Percentiles rank a stretch among this genome's conserved stretches.
Evolutionary conservation across 2,329 filamentous ascomycete species (phyloP).

Genomic region (Corinectria fuckeliana): DNA sequence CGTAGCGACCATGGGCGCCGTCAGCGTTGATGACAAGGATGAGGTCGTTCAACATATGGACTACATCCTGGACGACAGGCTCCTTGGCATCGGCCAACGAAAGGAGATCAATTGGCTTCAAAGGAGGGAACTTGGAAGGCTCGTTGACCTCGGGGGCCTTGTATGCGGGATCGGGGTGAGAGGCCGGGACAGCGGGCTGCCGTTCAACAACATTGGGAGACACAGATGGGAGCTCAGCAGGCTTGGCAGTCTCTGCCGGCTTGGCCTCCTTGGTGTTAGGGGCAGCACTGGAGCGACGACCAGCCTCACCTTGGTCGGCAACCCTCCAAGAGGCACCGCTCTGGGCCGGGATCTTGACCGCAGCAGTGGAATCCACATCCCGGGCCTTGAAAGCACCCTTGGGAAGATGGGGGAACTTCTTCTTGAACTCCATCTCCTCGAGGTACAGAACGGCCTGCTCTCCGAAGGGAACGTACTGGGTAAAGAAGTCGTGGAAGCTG

Average conservation of each 20-base stretch:
- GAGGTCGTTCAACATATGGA: constrained; percentile 94
- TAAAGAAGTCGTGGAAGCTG: constrained; percentile 99
- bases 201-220: constrained; percentile 42
- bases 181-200: constrained; percentile 34
- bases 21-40: constrained; percentile 93
- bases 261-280: constrained; percentile 43
- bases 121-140: constrained; percentile 67
- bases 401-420: constrained; percentile 70
- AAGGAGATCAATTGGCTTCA: constrained; percentile 78
- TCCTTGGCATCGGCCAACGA: constrained; percentile 78
- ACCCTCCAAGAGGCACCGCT: constrained; percentile 86
- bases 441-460: constrained; percentile 95
- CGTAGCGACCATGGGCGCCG: constrained; percentile 77
- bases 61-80: constrained; percentile 88
- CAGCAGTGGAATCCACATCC: constrained; percentile 70
- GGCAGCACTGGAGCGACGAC: constrained; percentile 67
- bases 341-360: constrained; percentile 84
- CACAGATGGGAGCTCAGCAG: constrained; percentile 38
- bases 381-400: constrained; percentile 53
- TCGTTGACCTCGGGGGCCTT: constrained; percentile 69
- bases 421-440: constrained; percentile 92
- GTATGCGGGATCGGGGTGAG: constrained; percentile 45
- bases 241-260: constrained; percentile 38
- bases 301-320: constrained; percentile 63
- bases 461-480: constrained; percentile 92